A percentile compares a stretch with the other conserved stretches of the same genome.
phyloP scores from a whole-genome alignment of 176 grass and related monocot genomes.

The Thinopyrum elongatum region DNA sequence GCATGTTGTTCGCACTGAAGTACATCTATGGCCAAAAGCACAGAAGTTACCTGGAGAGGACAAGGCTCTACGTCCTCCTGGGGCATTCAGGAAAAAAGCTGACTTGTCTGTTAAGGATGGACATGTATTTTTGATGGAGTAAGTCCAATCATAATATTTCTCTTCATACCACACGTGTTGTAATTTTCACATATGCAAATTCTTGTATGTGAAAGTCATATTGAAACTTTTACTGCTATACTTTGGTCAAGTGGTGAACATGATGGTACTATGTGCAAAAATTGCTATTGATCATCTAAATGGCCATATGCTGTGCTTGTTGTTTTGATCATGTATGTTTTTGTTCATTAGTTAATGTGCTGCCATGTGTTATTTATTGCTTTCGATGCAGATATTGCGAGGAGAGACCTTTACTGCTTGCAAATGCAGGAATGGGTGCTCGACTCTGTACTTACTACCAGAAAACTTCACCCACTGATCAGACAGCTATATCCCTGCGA shows the following conservation, averaged over 20 bases:
- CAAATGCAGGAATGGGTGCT: slow-evolving; percentile 93
- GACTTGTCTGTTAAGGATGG: slow-evolving; percentile 94
- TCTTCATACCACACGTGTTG: not conserved
- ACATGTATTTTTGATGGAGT: slow-evolving; percentile 96
- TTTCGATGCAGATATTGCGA: slow-evolving; percentile 80
- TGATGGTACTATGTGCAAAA: slow-evolving; percentile 22
- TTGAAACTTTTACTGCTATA: slow-evolving; percentile 11
- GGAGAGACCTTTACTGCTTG: slow-evolving; percentile 86
- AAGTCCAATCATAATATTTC: slow-evolving; percentile 34
- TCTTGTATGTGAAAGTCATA: not conserved
- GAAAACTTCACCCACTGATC: slow-evolving; percentile 71
- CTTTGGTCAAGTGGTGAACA: slow-evolving; percentile 10
- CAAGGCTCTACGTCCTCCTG: slow-evolving; percentile 75
- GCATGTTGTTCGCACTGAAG: slow-evolving; percentile 77
- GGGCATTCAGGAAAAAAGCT: slow-evolving; percentile 91
- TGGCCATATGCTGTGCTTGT: not conserved
- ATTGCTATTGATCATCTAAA: not conserved
- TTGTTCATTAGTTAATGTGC: slow-evolving; percentile 16
- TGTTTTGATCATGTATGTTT: slow-evolving; percentile 22
- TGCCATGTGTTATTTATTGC: slow-evolving; percentile 7
- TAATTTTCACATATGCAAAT: not conserved
- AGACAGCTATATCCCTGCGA: slow-evolving; percentile 60
- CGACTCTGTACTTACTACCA: slow-evolving; percentile 97
- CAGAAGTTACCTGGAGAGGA: slow-evolving; percentile 89
- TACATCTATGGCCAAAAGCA: slow-evolving; percentile 88